phyloP scores from a whole-genome alignment of 768 basidiomycete species.

The Lactarius deliciosus region DNA sequence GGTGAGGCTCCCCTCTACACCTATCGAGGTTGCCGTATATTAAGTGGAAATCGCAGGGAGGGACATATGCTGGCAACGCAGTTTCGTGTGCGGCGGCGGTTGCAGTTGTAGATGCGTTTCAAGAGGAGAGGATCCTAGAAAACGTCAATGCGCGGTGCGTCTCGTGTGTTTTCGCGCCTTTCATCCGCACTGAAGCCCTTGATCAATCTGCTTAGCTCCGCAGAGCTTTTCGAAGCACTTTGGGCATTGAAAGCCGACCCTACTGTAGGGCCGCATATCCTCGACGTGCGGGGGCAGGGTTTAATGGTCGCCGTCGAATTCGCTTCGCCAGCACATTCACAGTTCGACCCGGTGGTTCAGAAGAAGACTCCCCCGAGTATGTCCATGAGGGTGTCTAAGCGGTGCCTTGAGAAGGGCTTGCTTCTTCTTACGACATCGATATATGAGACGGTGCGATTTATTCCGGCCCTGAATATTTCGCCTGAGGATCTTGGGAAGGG shows the following conservation, averaged over 20 bases:
- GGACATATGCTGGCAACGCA: slow-evolving; percentile 90
- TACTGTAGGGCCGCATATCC: slow-evolving; percentile 54
- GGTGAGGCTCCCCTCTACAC: slow-evolving; percentile 41
- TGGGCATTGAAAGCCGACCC: slow-evolving; percentile 55
- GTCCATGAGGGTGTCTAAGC: slow-evolving; percentile 68
- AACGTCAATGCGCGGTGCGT: slow-evolving; percentile 73
- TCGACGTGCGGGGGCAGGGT: slow-evolving; percentile 86
- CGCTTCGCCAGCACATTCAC: slow-evolving; percentile 57
- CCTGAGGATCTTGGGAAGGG: slow-evolving; percentile 74
- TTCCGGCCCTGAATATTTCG: slow-evolving; percentile 84
- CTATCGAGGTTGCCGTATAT: not conserved
- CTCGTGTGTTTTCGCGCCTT: slow-evolving; percentile 5
- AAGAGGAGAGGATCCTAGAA: slow-evolving; percentile 74
- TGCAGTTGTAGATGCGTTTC: slow-evolving; percentile 75
- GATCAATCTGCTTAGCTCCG: slow-evolving; percentile 48
- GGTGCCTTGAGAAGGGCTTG: slow-evolving; percentile 84
- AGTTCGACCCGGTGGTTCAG: slow-evolving; percentile 46
- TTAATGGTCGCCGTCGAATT: slow-evolving; percentile 89
- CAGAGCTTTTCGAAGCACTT: slow-evolving; percentile 66
- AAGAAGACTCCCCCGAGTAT: slow-evolving; percentile 49
- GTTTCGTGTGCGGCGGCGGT: slow-evolving; percentile 90
- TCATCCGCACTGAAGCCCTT: not conserved
- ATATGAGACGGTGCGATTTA: slow-evolving; percentile 88
- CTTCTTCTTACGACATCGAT: slow-evolving; percentile 86
- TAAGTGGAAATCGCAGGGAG: slow-evolving; percentile 49